Conservation (phyloP, 768 basidiomycete genomes). For the Mrakia blollopis region DNA sequence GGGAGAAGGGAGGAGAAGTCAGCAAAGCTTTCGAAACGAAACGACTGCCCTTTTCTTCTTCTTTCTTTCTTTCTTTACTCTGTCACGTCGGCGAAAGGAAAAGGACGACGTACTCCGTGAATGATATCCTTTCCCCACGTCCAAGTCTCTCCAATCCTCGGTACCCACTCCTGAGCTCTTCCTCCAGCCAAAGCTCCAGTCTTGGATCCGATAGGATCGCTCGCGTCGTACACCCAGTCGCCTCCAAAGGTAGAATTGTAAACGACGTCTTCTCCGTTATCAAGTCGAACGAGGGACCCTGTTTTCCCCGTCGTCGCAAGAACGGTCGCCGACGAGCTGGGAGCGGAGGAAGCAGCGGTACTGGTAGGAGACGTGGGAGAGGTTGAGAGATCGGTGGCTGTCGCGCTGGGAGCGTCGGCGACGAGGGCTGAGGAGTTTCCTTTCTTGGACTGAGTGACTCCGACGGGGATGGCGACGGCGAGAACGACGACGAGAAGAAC, state of each 20-base stretch:
- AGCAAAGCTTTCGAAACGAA: too few species aligned
- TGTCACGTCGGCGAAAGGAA: background rate
- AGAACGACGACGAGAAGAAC: slow-evolving; percentile 15
- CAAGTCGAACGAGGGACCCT: slow-evolving; percentile 69
- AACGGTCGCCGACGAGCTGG: slow-evolving; percentile 47
- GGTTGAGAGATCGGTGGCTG: background rate
- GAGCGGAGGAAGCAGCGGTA: slow-evolving; percentile 33
- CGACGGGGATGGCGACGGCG: slow-evolving; percentile 55
- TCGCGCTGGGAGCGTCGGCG: slow-evolving; percentile 7
- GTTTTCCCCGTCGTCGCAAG: slow-evolving; percentile 56
- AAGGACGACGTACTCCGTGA: slow-evolving; percentile 42
- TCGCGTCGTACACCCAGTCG: slow-evolving; percentile 76
- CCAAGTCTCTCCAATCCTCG: slow-evolving; percentile 78
- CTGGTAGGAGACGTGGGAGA: background rate
- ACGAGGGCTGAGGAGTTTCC: slow-evolving; percentile 29
- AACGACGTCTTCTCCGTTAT: slow-evolving; percentile 72
- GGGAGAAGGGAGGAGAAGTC: background rate
- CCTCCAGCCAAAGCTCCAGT: slow-evolving; percentile 26
- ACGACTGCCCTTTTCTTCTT: too few species aligned
- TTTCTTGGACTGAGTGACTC: slow-evolving; percentile 47
- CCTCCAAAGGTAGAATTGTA: slow-evolving; percentile 84
- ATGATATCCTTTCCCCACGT: slow-evolving; percentile 67
- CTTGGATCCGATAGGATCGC: slow-evolving; percentile 65
- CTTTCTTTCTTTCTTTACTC: too few species aligned
- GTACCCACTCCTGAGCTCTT: slow-evolving; percentile 54